Conservation (phyloP, 1,284 basidiomycete species). For the Trametes hirsuta region DNA sequence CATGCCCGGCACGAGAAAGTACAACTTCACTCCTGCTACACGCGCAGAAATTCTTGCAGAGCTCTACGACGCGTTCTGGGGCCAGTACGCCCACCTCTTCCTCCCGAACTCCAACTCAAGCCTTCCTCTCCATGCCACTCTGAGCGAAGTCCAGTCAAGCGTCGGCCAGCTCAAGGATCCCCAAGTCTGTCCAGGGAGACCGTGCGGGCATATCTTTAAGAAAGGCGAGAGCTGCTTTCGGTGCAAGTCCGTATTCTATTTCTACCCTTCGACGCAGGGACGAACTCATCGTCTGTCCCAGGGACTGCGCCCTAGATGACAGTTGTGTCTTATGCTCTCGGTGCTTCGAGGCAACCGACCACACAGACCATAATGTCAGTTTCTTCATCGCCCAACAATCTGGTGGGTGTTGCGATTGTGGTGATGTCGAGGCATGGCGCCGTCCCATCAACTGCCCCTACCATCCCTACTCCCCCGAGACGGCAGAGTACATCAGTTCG, state of each 20-base stretch:
- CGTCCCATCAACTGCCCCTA: slow-evolving; percentile 67
- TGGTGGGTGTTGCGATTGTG: slow-evolving; percentile 92
- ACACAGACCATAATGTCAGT: slow-evolving; percentile 85
- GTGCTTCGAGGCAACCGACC: slow-evolving; percentile 86
- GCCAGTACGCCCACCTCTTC: slow-evolving; percentile 68
- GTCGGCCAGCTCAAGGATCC: slow-evolving; percentile 59
- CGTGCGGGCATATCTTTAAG: slow-evolving; percentile 79
- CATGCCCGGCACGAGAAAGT: slow-evolving; percentile 76
- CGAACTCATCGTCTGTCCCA: background rate
- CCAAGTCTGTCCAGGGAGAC: slow-evolving; percentile 62
- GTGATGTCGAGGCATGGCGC: slow-evolving; percentile 87
- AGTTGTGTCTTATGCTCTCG: slow-evolving; percentile 87
- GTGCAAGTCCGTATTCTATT: slow-evolving; percentile 74
- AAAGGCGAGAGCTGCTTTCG: slow-evolving; percentile 88
- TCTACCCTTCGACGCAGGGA: background rate
- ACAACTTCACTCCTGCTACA: slow-evolving; percentile 69
- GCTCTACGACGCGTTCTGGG: slow-evolving; percentile 81
- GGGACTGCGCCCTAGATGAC: slow-evolving; percentile 88
- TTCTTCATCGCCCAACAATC: slow-evolving; percentile 92
- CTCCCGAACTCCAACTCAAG: slow-evolving; percentile 63
- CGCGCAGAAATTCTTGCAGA: slow-evolving; percentile 78
- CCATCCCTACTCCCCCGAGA: slow-evolving; percentile 51
- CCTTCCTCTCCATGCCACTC: slow-evolving; percentile 59
- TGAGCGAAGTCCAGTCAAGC: slow-evolving; percentile 69
- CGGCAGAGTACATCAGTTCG: slow-evolving; percentile 28